Base-by-base conservation (phyloP, 2,329 filamentous ascomycete genomes). In the Sarocladiaceae sp. region DNA sequence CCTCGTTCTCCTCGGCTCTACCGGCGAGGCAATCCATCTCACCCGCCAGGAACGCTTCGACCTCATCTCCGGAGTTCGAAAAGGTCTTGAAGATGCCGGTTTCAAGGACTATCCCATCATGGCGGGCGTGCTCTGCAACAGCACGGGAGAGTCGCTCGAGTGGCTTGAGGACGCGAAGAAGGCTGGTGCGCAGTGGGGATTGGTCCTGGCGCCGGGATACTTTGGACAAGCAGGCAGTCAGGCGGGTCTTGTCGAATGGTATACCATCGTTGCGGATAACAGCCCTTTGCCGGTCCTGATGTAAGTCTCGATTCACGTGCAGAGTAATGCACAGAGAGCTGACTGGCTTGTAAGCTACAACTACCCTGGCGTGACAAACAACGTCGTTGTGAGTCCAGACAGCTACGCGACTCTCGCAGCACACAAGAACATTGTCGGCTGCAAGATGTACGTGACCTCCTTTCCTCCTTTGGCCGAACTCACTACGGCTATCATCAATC, bases 371-470 rank as follows among this genome's bases (percentile, higher is more conserved):
- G 80, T 85, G 11, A 80, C 78, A 2, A 85, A 85, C 61, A 73
- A 75, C 50, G 66, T 84, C 45, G 64, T 71, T 49, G 70, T 85
- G 35, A 64, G 72, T 4, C 76, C 79, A 3, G 68, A 75, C 37
- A 80, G 77, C 2, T 82, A 81, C 56, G 73, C 63, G 19, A 58
- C 51, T 5, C 70, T 85, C 34, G 76, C 81, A 3, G 62, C 68
- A 41, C 78, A 84, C 57, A 72, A 73, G 24, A 83, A 82, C 50
- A 83, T 85, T 46, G 80, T 84, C 1, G 81, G 81, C 45, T 80
- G 76, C 63, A 85, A 85, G 62, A 75, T 85, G 58, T 56, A 46
- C 46, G 48, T 26, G 5, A 12, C n/a, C 33, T 24, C 19, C 13
- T 6, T 18, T 41, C 5, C 31, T 9, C 6, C 5, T 3, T 16